phyloP scores from a whole-genome alignment of 2,329 filamentous ascomycete genomes.

The Paraconiothyrium sp. region DNA sequence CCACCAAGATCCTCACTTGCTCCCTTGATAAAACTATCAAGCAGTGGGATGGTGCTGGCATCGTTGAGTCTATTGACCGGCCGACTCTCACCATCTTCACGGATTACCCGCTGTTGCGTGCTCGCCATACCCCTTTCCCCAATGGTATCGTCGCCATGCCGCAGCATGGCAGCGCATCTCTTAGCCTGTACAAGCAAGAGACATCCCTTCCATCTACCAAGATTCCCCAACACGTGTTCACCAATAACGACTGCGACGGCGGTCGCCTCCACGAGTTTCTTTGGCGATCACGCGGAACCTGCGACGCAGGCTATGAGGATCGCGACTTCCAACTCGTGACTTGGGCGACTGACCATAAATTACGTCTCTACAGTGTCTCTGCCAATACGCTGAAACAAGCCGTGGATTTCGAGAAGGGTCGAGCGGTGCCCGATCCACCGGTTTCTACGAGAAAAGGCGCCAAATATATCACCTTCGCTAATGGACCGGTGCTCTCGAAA shows the following conservation, averaged over 20 bases:
- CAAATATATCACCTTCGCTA: slow-evolving; percentile 83
- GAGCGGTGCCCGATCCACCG: slow-evolving; percentile 69
- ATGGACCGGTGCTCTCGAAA: slow-evolving; percentile 49
- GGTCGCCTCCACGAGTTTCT: slow-evolving; percentile 86
- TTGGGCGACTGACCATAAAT: slow-evolving; percentile 86
- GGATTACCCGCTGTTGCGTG: slow-evolving; percentile 88
- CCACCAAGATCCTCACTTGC: slow-evolving; percentile 81
- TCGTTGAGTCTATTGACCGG: slow-evolving; percentile 56
- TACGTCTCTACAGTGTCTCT: slow-evolving; percentile 80
- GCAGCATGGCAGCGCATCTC: slow-evolving; percentile 83
- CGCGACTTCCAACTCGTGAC: slow-evolving; percentile 93
- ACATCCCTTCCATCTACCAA: slow-evolving; percentile 47
- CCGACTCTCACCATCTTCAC: slow-evolving; percentile 75
- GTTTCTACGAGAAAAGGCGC: slow-evolving; percentile 85
- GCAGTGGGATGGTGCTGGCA: slow-evolving; percentile 82
- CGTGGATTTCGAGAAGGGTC: slow-evolving; percentile 78
- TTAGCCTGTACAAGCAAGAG: slow-evolving; percentile 82
- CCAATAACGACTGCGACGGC: slow-evolving; percentile 60
- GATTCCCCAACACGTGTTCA: slow-evolving; percentile 61
- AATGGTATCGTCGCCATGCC: slow-evolving; percentile 89
- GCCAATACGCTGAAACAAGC: slow-evolving; percentile 67
- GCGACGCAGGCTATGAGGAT: slow-evolving; percentile 75
- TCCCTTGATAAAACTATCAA: slow-evolving; percentile 93
- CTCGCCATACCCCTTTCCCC: slow-evolving; percentile 90
- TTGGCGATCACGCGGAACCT: slow-evolving; percentile 79